Conservation (phyloP, 2,329 filamentous ascomycete species). For the Chaetothyriales sp. region DNA sequence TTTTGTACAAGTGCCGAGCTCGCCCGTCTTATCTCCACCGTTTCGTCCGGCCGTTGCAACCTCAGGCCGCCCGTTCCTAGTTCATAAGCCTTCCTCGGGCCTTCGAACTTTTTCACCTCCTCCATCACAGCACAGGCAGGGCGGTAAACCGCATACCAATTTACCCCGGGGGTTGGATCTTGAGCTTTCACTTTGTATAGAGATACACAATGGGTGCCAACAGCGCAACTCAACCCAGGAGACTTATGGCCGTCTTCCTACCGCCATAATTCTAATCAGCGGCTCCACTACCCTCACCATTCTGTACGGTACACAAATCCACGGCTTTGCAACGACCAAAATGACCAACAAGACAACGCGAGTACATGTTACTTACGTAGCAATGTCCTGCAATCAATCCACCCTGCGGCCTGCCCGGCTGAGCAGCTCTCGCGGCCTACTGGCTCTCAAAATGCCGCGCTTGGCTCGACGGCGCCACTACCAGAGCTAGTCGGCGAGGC, state of each 20-base stretch:
- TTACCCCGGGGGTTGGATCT: slow-evolving; percentile 1
- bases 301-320: slow-evolving; percentile 4
- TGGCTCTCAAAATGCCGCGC: neutral
- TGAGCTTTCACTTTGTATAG: slow-evolving; percentile 11
- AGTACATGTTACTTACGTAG: slow-evolving; percentile 7
- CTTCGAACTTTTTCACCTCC: slow-evolving; percentile 1
- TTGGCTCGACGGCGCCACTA: neutral
- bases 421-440: neutral
- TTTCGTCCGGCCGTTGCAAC: neutral
- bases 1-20: neutral
- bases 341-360: slow-evolving; percentile 11
- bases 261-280: slow-evolving; percentile 11
- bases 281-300: slow-evolving; percentile 9
- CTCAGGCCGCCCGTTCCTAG: slow-evolving; percentile 5
- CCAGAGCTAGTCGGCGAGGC: neutral
- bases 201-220: slow-evolving; percentile 9
- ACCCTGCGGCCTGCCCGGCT: neutral
- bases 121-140: slow-evolving; percentile 10
- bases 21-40: neutral
- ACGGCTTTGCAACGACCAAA: slow-evolving; percentile 7
- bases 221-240: slow-evolving; percentile 1
- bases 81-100: slow-evolving; percentile 3
- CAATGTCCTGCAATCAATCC: neutral
- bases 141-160: slow-evolving; percentile 5
- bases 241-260: slow-evolving; percentile 2